Evolutionary conservation across 345 rosid genomes (phyloP), one percentile per base, ranked within the genome.

Genomic region (Eucalyptus leucophloia): DNA sequence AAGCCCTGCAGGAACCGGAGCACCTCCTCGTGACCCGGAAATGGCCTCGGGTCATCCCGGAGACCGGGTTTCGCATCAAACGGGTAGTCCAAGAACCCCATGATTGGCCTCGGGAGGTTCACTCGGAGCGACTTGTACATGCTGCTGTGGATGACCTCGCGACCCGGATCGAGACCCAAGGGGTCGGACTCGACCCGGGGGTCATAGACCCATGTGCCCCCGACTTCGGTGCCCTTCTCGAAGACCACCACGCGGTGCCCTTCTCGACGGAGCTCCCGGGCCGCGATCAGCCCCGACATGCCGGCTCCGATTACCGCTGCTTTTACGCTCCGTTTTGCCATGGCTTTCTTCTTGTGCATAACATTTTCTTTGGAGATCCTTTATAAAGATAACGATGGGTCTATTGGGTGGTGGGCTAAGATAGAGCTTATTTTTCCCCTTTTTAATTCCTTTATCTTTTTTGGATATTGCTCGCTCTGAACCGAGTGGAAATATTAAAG

Each of bases 251-350:
- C 91, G 47, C 11, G 13, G 89, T 90, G 92, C 54, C 93, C 93
- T 88, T 91, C 93, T 37, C 91, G 89, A 32, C 32, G 86, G 47
- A 92, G 91, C 93, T 92, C 91, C 49, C 88, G 89, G 77, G 89
- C 91, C 0, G 92, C 87, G 47, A 86, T 88, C 5, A 91, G 91
- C 30, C 92, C 92, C 69, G 91, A 86, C 14, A 88, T 86, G 17
- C 92, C 93, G 14, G 92, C 91, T 32, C 92, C 92, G 67, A 90
- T 91, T 30, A 91, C 92, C 5, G 92, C 92, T 8, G 86, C 91
- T 77, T 77, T n/a, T 77, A 50, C 88, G 34, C 60, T 16, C 58
- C 58, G 87, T 28, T 47, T 49, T 50, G 34, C 26, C 58, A 86
- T 86, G 56, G 87, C 87, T 32, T 6, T 50, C 40, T 49, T 19